These are phyloP conservation scores for Pilatotrama ljubarskyi DNA, from an alignment of 768 basidiomycete genomes.

Conservation along the genomic window DNA sequence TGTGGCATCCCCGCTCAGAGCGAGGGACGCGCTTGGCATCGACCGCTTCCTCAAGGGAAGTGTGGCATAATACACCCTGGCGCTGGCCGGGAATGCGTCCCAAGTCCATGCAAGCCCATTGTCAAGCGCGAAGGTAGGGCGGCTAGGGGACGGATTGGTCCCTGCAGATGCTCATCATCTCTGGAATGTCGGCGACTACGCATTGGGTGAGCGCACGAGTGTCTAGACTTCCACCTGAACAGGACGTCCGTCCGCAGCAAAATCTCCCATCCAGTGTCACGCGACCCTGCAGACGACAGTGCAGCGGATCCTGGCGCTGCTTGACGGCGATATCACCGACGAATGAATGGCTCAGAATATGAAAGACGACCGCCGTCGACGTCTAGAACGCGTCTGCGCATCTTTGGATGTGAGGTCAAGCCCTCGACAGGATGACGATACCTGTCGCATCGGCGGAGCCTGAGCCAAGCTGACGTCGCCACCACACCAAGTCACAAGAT, in stretches of 20 bases:
- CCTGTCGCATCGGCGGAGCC: neutral
- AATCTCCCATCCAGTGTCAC: conserved; percentile 4
- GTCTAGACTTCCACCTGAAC: neutral
- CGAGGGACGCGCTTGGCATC: neutral
- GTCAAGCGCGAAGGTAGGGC: neutral
- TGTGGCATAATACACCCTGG: neutral
- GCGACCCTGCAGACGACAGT: neutral
- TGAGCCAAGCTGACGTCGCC: conserved; percentile 7
- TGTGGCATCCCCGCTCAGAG: conserved; percentile 4
- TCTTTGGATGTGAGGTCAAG: neutral
- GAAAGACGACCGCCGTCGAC: neutral
- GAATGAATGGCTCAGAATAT: neutral
- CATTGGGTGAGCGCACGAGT: neutral
- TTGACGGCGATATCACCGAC: neutral
- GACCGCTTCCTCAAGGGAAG: neutral
- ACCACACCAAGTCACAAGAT: neutral
- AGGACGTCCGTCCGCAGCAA: conserved; percentile 1
- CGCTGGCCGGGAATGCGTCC: neutral
- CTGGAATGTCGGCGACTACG: neutral
- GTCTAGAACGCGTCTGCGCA: neutral
- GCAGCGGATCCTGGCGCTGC: neutral
- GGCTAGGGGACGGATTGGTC: neutral
- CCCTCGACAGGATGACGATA: neutral
- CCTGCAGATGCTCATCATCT: neutral
- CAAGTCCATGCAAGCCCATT: neutral